Evolutionary conservation across 2,329 filamentous ascomycete species (phyloP).

Genomic region (Phialocephala sp.): DNA sequence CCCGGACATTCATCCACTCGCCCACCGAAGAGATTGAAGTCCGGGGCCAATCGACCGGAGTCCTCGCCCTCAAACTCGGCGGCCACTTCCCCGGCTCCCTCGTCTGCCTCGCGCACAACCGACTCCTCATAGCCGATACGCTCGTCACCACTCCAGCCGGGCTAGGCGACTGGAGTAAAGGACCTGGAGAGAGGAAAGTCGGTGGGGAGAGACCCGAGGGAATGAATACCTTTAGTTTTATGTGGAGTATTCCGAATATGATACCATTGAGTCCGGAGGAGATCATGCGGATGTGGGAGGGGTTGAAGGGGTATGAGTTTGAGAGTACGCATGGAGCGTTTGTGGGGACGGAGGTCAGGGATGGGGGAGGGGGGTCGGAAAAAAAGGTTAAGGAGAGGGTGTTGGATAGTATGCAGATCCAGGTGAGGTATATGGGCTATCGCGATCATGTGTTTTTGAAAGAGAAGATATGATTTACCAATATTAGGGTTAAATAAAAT

Average conservation of each 20-base stretch:
- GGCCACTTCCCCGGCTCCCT: conserved; percentile 82
- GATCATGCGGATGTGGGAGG: conserved; percentile 72
- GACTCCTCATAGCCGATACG: conserved; percentile 78
- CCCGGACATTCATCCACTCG: conserved; percentile 54
- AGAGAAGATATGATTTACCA: conserved; percentile 23
- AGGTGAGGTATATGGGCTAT: conserved; percentile 52
- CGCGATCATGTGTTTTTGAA: conserved; percentile 37
- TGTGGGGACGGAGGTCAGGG: conserved; percentile 64
- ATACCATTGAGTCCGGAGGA: conserved; percentile 72
- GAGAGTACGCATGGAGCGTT: conserved; percentile 72
- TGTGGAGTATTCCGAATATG: conserved; percentile 79
- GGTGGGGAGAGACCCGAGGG: conserved; percentile 49
- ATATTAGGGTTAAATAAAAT: too few relatives aligned
- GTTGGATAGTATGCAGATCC: conserved; percentile 78
- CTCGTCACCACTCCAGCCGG: conserved; percentile 72
- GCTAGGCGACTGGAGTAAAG: conserved; percentile 53
- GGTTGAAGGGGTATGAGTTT: conserved; percentile 67
- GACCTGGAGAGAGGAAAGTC: conserved; percentile 45
- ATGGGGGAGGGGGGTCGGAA: conserved; percentile 43
- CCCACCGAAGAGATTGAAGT: conserved; percentile 49
- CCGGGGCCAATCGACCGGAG: conserved; percentile 48
- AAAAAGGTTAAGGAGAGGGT: conserved; percentile 64
- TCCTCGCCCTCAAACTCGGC: conserved; percentile 71
- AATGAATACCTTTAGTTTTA: conserved; percentile 67
- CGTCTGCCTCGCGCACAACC: conserved; percentile 65